Evolutionary conservation across 257 asterid species (phyloP), one percentile per base, ranked within the genome.

Genomic region (Nicotiana paniculata): DNA sequence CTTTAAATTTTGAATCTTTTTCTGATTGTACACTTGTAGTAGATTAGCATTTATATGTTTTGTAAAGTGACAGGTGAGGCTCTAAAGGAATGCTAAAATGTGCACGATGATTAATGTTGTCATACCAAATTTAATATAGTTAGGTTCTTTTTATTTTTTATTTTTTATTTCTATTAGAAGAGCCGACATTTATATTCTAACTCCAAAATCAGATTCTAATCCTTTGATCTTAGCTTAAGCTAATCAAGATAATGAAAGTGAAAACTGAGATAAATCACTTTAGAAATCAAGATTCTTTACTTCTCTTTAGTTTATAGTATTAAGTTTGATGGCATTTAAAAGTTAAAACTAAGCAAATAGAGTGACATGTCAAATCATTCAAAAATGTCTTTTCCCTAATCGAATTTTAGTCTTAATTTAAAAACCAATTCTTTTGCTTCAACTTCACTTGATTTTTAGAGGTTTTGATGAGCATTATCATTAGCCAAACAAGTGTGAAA

Each of bases 51-150:
- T 72, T 72, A 72, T 72, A 24, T 46, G 61, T 28, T 26, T 15
- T 51, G 17, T 28, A 75, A 75, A 15, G 46, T 75, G 63, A 51
- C 79, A 51, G 28, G 3, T 26, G 79, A 74, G 37, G 78, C 28
- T 21, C 61, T 74, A 13, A 46, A 68, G 74, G 77, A 68, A 54
- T 70, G 82, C 2, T 46, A 26, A 81, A 35, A 53, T 54, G 81
- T 81, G 84, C 84, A 61, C 61, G n/a, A 84, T 35, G 54, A 81
- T 55, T 43, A 84, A 81, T 76, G 84, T 21, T 12, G 43, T 48
- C 79, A 24, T 24, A 72, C 79, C 24, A 72, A 72, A 48, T 48
- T 46, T 72, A 72, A 13, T 72, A 68, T 5, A 30, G 43, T 13
- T 67, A 12, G 26, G 9, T 67, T 37, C 0, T 5, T 39, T 69